Base-by-base conservation (phyloP, 148 eudicot species). In the Agrostemma githago region DNA sequence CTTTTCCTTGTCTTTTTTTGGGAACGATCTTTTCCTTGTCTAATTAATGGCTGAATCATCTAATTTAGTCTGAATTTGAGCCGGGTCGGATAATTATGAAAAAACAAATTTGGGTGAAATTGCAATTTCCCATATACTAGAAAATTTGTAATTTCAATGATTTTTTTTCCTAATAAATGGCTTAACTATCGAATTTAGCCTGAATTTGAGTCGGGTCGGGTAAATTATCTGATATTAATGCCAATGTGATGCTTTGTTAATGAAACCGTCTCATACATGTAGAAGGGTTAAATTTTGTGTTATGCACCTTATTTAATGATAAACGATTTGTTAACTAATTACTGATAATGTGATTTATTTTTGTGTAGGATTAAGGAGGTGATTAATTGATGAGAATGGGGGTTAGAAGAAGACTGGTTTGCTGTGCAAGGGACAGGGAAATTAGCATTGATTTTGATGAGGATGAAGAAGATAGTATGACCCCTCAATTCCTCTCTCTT, bases 381-480 rank as follows among this genome's bases (percentile, higher is more conserved):
- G 61, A 26, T 26, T 26, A 26, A 26, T 26, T 26, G 34, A 74
- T 42, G 73, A 86, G 72, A 74, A 81, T 92, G 89, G 76, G 86
- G 60, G 79, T 89, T 81, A 80, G 86, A 72, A 84, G 86, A 77
- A 86, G 85, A 59, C 66, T 91, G 46, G 88, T 82, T 53, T 93
- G 98, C 73, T 93, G 95, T 77, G 77, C 90, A 14, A 79, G 92
- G 48, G 86, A 88, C 79, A 84, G 86, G 73, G 89, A 84, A 41
- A 81, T 80, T 6, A 93, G 95, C 85, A 76, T 89, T 74, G 98
- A 93, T 83, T 89, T 91, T 67, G 97, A 90, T 74, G 88, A 89
- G 72, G 81, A 84, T 69, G 79, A 78, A 41, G 78, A 40, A 81
- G 88, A 90, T 60, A 87, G 97, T 92, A 90, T 81, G 88, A n/a